A percentile compares a stretch with the other conserved stretches of the same genome.
Conservation (phyloP, 2,329 filamentous ascomycete species). For the Exophiala alcalophila region DNA sequence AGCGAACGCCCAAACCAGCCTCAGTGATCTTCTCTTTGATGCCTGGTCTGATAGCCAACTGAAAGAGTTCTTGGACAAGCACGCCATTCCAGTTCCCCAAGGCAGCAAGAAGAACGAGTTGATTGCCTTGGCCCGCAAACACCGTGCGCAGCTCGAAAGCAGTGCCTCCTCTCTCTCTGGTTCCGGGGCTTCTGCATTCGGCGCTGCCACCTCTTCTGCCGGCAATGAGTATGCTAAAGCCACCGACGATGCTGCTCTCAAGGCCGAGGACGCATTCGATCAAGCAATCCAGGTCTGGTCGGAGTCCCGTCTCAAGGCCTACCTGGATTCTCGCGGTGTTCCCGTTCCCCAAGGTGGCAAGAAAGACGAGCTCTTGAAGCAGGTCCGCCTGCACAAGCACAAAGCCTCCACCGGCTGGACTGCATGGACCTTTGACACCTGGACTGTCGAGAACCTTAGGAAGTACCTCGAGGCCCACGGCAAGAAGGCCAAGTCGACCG, state of each 20-base stretch:
- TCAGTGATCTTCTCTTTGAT: slow-evolving; percentile 81
- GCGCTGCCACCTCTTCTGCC: slow-evolving; percentile 71
- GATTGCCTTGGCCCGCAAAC: slow-evolving; percentile 82
- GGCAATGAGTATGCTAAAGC: slow-evolving; percentile 74
- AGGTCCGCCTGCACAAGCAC: slow-evolving; percentile 70
- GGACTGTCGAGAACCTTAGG: slow-evolving; percentile 67
- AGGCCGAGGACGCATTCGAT: slow-evolving; percentile 66
- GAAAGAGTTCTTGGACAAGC: slow-evolving; percentile 91
- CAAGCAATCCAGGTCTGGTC: slow-evolving; percentile 63
- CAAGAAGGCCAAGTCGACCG: slow-evolving; percentile 58
- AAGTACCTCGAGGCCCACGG: slow-evolving; percentile 50
- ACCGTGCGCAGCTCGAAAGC: slow-evolving; percentile 71
- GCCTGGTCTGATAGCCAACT: slow-evolving; percentile 86
- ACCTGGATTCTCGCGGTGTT: slow-evolving; percentile 71
- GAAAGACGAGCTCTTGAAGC: slow-evolving; percentile 68
- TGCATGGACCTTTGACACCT: slow-evolving; percentile 77
- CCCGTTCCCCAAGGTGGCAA: slow-evolving; percentile 70
- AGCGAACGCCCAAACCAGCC: slow-evolving; percentile 65
- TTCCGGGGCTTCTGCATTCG: slow-evolving; percentile 50
- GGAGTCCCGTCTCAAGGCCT: slow-evolving; percentile 72
- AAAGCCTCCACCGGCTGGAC: slow-evolving; percentile 66
- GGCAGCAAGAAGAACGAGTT: slow-evolving; percentile 89
- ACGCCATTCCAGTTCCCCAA: slow-evolving; percentile 83
- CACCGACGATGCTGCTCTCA: slow-evolving; percentile 64
- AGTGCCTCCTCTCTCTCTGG: slow-evolving; percentile 49